Evolutionary conservation across 805 yeast species (phyloP).

Genomic region (Zygoascus tannicola): DNA sequence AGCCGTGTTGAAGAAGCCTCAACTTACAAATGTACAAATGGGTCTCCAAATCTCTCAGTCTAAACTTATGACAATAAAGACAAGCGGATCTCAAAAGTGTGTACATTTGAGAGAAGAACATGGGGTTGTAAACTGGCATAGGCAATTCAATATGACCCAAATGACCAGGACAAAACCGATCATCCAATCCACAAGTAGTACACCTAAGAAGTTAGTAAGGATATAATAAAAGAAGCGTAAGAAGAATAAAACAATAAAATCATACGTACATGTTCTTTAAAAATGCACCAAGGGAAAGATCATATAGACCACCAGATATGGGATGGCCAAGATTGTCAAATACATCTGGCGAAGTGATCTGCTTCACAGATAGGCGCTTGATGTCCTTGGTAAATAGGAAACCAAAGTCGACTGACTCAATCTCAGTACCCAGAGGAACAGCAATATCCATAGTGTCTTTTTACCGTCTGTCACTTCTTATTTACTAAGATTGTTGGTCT

Average conservation of each 20-base stretch:
- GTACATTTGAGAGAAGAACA: conserved; percentile 87
- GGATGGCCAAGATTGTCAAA: conserved; percentile 96
- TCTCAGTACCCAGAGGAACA: conserved; percentile 92
- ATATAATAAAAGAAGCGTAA: background rate
- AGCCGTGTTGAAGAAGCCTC: conserved; percentile 76
- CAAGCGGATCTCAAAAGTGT: conserved; percentile 76
- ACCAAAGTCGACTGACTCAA: conserved; percentile 85
- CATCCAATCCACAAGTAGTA: conserved; percentile 93
- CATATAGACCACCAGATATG: conserved; percentile 85
- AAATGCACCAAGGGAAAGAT: conserved; percentile 92
- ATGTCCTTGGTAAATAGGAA: conserved; percentile 75
- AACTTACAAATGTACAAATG: conserved; percentile 74
- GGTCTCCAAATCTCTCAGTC: conserved; percentile 56
- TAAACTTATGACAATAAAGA: conserved; percentile 82
- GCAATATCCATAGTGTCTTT: conserved; percentile 93
- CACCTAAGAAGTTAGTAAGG: conserved; percentile 34
- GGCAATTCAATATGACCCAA: conserved; percentile 97
- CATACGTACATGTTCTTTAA: conserved; percentile 52
- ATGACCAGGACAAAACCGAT: conserved; percentile 93
- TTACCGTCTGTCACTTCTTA: no score
- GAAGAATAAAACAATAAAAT: background rate
- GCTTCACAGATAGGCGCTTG: conserved; percentile 82
- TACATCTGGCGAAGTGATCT: conserved; percentile 91
- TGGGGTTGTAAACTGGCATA: conserved; percentile 87
- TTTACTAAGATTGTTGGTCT: no score